Evolutionary conservation across 768 basidiomycete species (phyloP).

Genomic region (Boletus insuetus): DNA sequence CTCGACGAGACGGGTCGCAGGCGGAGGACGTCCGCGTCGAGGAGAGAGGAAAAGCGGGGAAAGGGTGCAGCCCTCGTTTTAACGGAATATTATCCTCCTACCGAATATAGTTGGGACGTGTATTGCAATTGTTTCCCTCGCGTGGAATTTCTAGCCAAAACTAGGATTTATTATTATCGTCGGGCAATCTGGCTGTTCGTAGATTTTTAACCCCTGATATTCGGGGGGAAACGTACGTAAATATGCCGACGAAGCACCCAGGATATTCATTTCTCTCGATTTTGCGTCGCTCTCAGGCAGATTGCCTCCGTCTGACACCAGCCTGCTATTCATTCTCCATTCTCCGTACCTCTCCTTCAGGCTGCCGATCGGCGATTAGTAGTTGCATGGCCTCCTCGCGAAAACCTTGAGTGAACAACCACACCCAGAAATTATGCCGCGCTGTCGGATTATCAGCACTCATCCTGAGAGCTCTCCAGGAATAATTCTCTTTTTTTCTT

Average conservation of each 20-base stretch:
- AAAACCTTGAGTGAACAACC: slow-evolving; percentile 9
- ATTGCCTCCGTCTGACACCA: slow-evolving; percentile 21
- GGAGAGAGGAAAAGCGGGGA: slow-evolving; percentile 57
- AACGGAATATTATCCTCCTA: slow-evolving; percentile 65
- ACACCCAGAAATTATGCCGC: slow-evolving; percentile 1
- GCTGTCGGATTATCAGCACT: not conserved
- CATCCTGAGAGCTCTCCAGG: not conserved
- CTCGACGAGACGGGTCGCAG: slow-evolving; percentile 18
- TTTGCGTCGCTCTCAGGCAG: slow-evolving; percentile 22
- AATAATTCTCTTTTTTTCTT: not conserved
- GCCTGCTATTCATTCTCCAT: too few relatives aligned
- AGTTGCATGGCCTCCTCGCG: slow-evolving; percentile 25
- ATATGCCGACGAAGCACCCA: slow-evolving; percentile 29
- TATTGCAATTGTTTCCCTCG: slow-evolving; percentile 63
- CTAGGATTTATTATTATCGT: slow-evolving; percentile 58
- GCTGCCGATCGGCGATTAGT: slow-evolving; percentile 29
- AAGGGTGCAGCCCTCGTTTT: slow-evolving; percentile 69
- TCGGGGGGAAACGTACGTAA: slow-evolving; percentile 63
- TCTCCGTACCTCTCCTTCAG: not conserved
- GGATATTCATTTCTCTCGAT: slow-evolving; percentile 36
- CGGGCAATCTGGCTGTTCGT: slow-evolving; percentile 48
- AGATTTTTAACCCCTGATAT: slow-evolving; percentile 56
- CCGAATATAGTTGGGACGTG: slow-evolving; percentile 68
- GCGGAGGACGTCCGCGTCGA: slow-evolving; percentile 34
- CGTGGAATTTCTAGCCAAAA: slow-evolving; percentile 58